Base-by-base conservation (phyloP, 73 alveolate species). In the Paramecium sonneborni region DNA sequence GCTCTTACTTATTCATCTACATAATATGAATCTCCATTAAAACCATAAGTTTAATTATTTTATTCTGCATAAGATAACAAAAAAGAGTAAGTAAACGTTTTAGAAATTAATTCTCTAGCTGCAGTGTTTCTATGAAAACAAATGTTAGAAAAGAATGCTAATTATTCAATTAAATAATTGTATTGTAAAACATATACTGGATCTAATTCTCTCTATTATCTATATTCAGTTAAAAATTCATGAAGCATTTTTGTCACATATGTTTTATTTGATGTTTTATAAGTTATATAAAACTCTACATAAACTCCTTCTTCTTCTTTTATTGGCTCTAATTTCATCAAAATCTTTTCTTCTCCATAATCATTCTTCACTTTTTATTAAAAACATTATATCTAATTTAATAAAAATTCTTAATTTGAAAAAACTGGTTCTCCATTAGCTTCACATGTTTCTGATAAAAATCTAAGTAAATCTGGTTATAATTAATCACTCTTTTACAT, bases 1-100 rank as follows among this genome's bases (percentile, higher is more conserved):
- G 95, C 95, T 37, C 95, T 39, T 9, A 79, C 55, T 6, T 24
- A 24, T 30, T 79, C 90, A 79, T 79, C 43, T 9, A 79, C 90
- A 37, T 52, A 52, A 52, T 52, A 18, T 18, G 68, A 2, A 52
- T 52, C 68, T n/a, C 68, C 57, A 46, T 18, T n/a, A 14, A 30
- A 52, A 52, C 68, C 57, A 46, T 18, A 52, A 14, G 68, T n/a
- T 52, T 52, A 52, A 52, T 79, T 12, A 44, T 79, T 41, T 30
- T 79, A 32, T 79, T 30, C 32, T 10, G 90, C 90, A 43, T 79
- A 79, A 0, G 69, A 39, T 38, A 43, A 12, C 26, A 79, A 79
- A 14, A 43, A 43, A 14, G 69, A 43, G 41, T 79, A 79, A n/a
- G 76, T 32, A 14, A 39, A 79, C 18, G 28, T 24, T 26, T 39